phyloP scores from a whole-genome alignment of 345 rosid genomes.

The Eucalyptus shirleyi region DNA sequence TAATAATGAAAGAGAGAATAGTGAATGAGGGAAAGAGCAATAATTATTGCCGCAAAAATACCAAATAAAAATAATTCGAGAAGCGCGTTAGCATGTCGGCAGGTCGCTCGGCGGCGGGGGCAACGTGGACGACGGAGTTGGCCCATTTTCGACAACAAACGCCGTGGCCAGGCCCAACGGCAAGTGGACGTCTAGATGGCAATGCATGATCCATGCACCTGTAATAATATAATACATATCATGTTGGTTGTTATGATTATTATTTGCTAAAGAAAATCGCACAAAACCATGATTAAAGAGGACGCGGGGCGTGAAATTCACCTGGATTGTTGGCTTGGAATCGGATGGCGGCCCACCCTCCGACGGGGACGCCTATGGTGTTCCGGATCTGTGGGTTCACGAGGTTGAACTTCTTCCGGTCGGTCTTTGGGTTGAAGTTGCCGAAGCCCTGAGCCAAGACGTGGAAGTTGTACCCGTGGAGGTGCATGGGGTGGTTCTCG shows the following conservation, averaged over 20 bases:
- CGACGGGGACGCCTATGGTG: slow-evolving; percentile 80
- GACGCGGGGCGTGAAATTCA: not conserved
- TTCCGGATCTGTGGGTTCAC: slow-evolving; percentile 58
- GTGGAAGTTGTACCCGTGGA: slow-evolving; percentile 78
- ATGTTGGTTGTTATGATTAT: not conserved
- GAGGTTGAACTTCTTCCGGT: slow-evolving; percentile 42
- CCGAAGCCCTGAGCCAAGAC: slow-evolving; percentile 95
- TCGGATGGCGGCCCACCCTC: slow-evolving; percentile 81
- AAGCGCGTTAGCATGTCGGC: slow-evolving; percentile 1
- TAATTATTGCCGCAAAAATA: not conserved
- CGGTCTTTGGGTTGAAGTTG: slow-evolving; percentile 37
- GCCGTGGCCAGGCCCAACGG: slow-evolving; percentile 17
- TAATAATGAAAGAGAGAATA: not conserved
- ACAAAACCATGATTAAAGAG: not conserved
- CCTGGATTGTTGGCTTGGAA: slow-evolving; percentile 90
- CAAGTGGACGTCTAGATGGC: slow-evolving; percentile 23
- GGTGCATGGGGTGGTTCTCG: slow-evolving; percentile 89
- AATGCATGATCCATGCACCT: slow-evolving; percentile 21
- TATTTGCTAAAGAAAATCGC: not conserved
- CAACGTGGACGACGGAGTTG: slow-evolving; percentile 4
- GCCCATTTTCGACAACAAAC: slow-evolving; percentile 15
- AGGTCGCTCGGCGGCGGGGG: slow-evolving; percentile 27
- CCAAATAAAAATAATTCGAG: not conserved
- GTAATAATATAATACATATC: not conserved
- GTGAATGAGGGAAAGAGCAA: not conserved